Conservation (phyloP, 2,329 filamentous ascomycete genomes). For the Trichoderma hamatum region DNA sequence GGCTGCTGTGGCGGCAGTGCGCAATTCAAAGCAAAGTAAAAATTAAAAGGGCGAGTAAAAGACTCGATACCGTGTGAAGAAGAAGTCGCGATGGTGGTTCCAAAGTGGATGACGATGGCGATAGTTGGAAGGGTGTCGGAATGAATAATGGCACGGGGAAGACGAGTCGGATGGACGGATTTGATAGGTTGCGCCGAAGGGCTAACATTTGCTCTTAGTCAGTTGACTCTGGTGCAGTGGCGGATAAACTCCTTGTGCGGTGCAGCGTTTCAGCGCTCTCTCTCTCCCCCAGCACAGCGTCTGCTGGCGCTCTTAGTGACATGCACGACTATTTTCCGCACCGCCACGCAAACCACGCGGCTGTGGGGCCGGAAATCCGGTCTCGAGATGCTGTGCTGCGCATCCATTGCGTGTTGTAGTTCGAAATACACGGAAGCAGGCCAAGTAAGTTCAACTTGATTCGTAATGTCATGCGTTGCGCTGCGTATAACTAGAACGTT, state of each 20-base stretch:
- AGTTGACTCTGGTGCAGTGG: constrained; percentile 1
- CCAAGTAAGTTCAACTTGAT: neutral
- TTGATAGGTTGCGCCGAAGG: neutral
- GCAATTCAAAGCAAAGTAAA: neutral
- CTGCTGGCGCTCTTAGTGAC: neutral
- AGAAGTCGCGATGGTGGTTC: neutral
- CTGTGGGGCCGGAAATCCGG: constrained; percentile 27
- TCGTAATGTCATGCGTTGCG: constrained; percentile 6
- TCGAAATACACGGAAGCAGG: neutral
- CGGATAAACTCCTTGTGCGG: neutral
- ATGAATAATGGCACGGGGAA: neutral
- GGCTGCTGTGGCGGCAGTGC: neutral
- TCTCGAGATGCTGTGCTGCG: constrained; percentile 3
- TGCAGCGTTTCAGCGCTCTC: constrained; percentile 11
- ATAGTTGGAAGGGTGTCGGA: neutral
- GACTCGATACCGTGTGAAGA: neutral
- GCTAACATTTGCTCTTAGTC: neutral
- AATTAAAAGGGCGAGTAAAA: neutral
- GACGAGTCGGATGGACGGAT: constrained; percentile 1
- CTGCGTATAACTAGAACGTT: neutral
- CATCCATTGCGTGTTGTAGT: neutral
- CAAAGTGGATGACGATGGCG: constrained; percentile 23
- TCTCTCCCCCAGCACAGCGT: neutral
- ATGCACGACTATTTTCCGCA: constrained; percentile 24
- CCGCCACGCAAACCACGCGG: constrained; percentile 34